Conservation (phyloP, 352 stramenopile species). For the Globisporangium radiosum region DNA sequence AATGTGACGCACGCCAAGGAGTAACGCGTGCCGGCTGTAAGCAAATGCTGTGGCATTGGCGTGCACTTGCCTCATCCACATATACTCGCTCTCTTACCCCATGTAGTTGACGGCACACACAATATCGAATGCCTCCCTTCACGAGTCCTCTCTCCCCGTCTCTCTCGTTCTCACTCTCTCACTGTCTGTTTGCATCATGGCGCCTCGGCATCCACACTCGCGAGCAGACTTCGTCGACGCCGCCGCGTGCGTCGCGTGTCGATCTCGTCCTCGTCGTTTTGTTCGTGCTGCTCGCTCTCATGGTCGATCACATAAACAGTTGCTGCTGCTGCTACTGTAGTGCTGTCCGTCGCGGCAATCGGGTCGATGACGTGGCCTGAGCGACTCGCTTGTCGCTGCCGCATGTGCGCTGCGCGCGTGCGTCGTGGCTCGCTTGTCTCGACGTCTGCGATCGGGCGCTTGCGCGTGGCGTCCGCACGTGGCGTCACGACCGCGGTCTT, state of each 20-base stretch:
- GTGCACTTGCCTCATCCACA: no score
- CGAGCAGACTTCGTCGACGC: conserved; percentile 19
- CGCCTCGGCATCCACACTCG: no score
- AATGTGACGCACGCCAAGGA: conserved; percentile 53
- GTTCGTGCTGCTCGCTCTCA: background rate
- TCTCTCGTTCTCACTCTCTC: no score
- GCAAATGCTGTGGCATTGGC: no score
- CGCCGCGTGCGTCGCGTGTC: conserved; percentile 23
- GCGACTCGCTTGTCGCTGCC: conserved; percentile 2
- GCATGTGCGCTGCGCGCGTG: background rate
- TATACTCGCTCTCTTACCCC: no score
- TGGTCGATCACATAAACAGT: background rate
- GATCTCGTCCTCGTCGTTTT: conserved; percentile 14
- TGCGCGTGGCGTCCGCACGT: background rate
- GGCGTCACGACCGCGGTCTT: background rate
- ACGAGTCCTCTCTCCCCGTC: no score
- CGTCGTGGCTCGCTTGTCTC: conserved; percentile 14
- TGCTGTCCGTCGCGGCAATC: no score
- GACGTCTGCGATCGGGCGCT: background rate
- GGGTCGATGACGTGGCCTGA: background rate
- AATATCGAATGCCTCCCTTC: no score
- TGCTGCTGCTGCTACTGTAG: background rate
- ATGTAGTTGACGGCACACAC: no score
- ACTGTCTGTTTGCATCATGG: no score
- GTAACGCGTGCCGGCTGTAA: background rate